A percentile compares a stretch with the other conserved stretches of the same genome.
Evolutionary conservation across 768 basidiomycete species (phyloP).

Genomic region (Boletus bicolor): DNA sequence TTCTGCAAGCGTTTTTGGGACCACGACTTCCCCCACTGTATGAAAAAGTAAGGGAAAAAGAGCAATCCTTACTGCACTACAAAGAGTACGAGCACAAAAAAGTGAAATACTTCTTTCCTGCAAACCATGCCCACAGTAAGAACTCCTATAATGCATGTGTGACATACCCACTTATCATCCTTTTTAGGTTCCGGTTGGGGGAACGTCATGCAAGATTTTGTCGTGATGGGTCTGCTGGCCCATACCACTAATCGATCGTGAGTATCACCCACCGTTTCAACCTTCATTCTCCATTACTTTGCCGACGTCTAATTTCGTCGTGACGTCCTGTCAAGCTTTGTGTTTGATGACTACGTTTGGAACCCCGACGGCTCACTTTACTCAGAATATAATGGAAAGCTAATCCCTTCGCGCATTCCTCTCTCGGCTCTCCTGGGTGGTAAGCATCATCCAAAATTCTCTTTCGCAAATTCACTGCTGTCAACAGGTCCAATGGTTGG

Average conservation of each 20-base stretch:
- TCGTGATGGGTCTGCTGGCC: slow-evolving; percentile 36
- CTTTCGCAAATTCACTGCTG: background rate
- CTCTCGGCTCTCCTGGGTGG: slow-evolving; percentile 40
- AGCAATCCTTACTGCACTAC: slow-evolving; percentile 43
- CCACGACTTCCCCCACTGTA: slow-evolving; percentile 40
- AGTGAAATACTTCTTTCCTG: slow-evolving; percentile 44
- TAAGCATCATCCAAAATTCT: slow-evolving; percentile 8
- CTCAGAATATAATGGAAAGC: slow-evolving; percentile 35
- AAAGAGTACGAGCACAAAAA: slow-evolving; percentile 32
- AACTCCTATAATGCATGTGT: background rate
- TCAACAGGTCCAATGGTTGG: slow-evolving; percentile 42
- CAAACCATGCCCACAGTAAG: slow-evolving; percentile 45
- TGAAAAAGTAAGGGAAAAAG: slow-evolving; percentile 35
- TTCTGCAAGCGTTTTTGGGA: background rate
- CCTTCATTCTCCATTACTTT: background rate
- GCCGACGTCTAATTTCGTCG: slow-evolving; percentile 1
- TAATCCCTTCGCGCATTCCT: slow-evolving; percentile 40
- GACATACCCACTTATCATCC: background rate
- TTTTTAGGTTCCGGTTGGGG: slow-evolving; percentile 38
- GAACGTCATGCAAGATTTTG: slow-evolving; percentile 40
- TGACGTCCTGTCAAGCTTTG: slow-evolving; percentile 29
- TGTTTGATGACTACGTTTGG: slow-evolving; percentile 46
- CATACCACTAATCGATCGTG: slow-evolving; percentile 36
- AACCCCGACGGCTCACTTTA: slow-evolving; percentile 34
- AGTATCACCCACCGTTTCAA: background rate